Evolutionary conservation across 495 filamentous ascomycete genomes (phyloP).

Genomic region (Tuber indicum): DNA sequence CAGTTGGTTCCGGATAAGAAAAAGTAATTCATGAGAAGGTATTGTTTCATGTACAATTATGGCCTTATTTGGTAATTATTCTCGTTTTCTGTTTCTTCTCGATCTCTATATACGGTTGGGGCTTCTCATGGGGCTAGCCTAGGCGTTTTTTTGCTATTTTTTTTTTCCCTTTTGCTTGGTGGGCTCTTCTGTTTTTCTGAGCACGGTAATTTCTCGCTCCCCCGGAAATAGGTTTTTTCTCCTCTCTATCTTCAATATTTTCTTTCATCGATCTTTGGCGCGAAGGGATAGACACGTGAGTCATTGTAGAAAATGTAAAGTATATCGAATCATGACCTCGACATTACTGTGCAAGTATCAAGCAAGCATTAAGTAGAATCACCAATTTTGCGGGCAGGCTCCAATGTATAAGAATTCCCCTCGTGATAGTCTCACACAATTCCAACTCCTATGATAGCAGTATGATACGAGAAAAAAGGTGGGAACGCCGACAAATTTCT

Average conservation of each 20-base stretch:
- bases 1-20: conserved; percentile 24
- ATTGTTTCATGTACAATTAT: not conserved
- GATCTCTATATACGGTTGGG: not conserved
- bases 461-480: not conserved
- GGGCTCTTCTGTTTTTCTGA: not conserved
- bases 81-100: not conserved
- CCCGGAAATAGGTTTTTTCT: not conserved
- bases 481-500: not conserved
- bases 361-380: not conserved
- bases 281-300: not conserved
- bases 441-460: not conserved
- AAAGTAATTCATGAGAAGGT: not conserved
- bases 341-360: not conserved
- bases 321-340: not conserved
- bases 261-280: not conserved
- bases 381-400: not conserved
- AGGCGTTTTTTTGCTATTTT: not conserved
- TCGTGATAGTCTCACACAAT: not conserved
- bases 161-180: not conserved
- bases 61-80: not conserved
- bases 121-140: not conserved
- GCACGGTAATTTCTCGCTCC: not conserved
- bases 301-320: conserved; percentile 1
- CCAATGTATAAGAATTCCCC: not conserved
- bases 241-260: not conserved